These are phyloP conservation scores for Irpex lacteus DNA, from an alignment of 1,284 basidiomycete species.

Conservation along the genomic window DNA sequence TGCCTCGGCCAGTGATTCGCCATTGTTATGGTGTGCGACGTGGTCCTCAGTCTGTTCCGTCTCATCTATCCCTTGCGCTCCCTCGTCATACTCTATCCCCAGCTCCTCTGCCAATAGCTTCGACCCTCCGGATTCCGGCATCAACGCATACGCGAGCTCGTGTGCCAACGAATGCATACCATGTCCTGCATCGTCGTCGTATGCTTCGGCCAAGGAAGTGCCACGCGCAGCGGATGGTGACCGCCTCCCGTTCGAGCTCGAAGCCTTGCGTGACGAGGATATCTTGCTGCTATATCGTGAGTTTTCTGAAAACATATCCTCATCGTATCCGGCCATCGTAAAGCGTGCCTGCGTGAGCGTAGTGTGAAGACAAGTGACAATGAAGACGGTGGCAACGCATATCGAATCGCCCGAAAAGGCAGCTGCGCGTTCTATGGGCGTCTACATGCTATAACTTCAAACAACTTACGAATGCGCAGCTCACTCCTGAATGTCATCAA, in stretches of 20 bases:
- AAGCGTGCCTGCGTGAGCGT: background rate
- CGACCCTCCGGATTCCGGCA: constrained; percentile 66
- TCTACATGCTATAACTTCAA: background rate
- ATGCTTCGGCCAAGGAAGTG: constrained; percentile 30
- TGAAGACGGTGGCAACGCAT: background rate
- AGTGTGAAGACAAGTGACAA: background rate
- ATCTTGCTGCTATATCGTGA: constrained; percentile 21
- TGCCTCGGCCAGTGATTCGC: constrained; percentile 9
- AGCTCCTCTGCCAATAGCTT: constrained; percentile 79
- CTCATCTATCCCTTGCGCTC: constrained; percentile 76
- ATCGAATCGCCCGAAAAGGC: background rate
- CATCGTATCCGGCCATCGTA: constrained; percentile 14
- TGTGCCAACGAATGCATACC: constrained; percentile 73
- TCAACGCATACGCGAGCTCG: constrained; percentile 76
- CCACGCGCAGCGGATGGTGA: constrained; percentile 44
- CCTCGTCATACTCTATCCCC: constrained; percentile 83
- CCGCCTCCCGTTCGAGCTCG: constrained; percentile 37
- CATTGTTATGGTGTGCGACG: constrained; percentile 14
- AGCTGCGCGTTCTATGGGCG: background rate
- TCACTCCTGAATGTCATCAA: constrained; percentile 22
- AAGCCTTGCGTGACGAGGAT: constrained; percentile 40
- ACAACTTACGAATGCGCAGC: constrained; percentile 12
- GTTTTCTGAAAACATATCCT: constrained; percentile 20
- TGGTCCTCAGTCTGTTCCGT: constrained; percentile 24
- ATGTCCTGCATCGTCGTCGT: constrained; percentile 39